These are phyloP conservation scores for Lactuca saligna DNA, from an alignment of 129 eudicot species.

Conservation along the genomic window DNA sequence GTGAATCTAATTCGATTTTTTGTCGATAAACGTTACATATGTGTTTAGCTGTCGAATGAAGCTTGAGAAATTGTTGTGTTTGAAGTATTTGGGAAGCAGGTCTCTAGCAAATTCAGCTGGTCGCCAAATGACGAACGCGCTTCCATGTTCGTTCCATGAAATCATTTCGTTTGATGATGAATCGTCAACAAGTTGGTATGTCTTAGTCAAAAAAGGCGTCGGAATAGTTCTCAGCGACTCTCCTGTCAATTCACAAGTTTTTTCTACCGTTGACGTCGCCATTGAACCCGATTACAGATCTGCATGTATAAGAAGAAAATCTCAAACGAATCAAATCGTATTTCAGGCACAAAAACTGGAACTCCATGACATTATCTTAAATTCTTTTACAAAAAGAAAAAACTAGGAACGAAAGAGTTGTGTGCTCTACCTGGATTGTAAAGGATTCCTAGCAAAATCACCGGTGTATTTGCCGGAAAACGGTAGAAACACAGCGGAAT, in stretches of 20 bases:
- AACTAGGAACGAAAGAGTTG: too few relatives aligned
- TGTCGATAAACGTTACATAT: slow-evolving; percentile 38
- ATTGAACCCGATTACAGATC: slow-evolving; percentile 18
- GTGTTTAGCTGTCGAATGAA: slow-evolving; percentile 82
- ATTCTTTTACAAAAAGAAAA: too few relatives aligned
- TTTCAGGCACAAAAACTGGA: background rate
- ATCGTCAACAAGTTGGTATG: slow-evolving; percentile 72
- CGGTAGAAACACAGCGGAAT: background rate
- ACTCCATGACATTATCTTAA: background rate
- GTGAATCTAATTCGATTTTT: background rate
- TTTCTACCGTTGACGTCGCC: slow-evolving; percentile 38
- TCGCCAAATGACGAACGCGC: slow-evolving; percentile 65
- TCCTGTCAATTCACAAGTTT: slow-evolving; percentile 44
- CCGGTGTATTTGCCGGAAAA: background rate
- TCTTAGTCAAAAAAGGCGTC: slow-evolving; percentile 85
- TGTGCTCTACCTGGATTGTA: background rate
- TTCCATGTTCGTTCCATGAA: slow-evolving; percentile 75
- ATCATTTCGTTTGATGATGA: slow-evolving; percentile 43
- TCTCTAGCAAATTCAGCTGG: slow-evolving; percentile 73
- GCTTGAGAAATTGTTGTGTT: slow-evolving; percentile 89
- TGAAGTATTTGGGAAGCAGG: slow-evolving; percentile 70
- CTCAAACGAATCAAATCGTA: background rate
- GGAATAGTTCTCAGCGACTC: slow-evolving; percentile 53
- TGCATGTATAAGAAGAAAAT: background rate
- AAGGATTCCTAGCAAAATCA: background rate